Conservation (phyloP, 2,329 filamentous ascomycete species). For the Diaporthe amygdali region DNA sequence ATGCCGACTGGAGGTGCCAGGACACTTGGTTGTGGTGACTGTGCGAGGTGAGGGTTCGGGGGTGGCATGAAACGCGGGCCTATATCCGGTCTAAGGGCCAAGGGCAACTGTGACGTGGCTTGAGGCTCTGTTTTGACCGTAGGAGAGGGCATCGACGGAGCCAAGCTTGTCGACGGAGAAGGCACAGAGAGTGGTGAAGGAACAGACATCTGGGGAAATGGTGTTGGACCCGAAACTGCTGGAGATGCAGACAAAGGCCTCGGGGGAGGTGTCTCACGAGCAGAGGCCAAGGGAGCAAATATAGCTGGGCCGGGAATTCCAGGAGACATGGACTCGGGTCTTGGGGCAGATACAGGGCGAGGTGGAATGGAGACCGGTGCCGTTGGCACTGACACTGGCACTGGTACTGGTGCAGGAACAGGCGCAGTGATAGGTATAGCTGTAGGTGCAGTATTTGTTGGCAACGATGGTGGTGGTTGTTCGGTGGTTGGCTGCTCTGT, state of each 20-base stretch:
- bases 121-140: constrained; percentile 23
- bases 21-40: constrained; percentile 23
- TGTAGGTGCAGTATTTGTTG: constrained; percentile 24
- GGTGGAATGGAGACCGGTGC: constrained; percentile 30
- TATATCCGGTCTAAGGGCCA: constrained; percentile 23
- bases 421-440: constrained; percentile 29
- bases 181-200: constrained; percentile 5
- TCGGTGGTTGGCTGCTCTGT: neutral
- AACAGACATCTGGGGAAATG: neutral
- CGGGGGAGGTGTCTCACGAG: constrained; percentile 19
- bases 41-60: constrained; percentile 24
- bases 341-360: constrained; percentile 19
- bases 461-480: neutral
- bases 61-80: constrained; percentile 26
- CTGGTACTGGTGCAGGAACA: constrained; percentile 21
- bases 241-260: constrained; percentile 13
- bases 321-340: neutral
- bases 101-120: constrained; percentile 12
- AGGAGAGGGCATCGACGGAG: neutral
- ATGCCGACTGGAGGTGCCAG: constrained; percentile 33
- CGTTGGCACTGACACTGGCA: constrained; percentile 26
- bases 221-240: neutral
- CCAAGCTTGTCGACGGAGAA: neutral
- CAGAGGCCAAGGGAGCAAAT: constrained; percentile 29
- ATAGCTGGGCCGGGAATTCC: neutral